phyloP scores from a whole-genome alignment of 164 flowering plant species.

The Akebia trifoliata region DNA sequence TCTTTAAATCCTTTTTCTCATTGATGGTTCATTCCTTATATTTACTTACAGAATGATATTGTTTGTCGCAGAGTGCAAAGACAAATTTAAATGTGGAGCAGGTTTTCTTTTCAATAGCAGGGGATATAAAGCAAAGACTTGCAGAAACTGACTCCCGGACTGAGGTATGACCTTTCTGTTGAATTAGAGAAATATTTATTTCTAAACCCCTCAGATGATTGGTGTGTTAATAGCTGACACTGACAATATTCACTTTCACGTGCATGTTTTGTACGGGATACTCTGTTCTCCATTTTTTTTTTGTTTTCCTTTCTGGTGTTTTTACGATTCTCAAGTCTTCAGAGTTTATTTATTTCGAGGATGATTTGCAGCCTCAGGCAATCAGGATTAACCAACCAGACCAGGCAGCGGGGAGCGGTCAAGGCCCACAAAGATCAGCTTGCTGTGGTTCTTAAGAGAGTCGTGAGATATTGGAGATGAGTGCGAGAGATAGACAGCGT shows the following conservation, averaged over 20 bases:
- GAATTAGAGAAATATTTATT: not conserved
- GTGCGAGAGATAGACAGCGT: not conserved
- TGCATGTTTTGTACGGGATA: too few relatives aligned
- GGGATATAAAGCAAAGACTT: constrained; percentile 78
- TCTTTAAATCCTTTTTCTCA: not conserved
- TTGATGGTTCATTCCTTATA: not conserved
- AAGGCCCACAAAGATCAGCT: constrained; percentile 53
- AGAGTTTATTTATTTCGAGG: constrained; percentile 1
- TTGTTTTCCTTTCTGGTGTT: not conserved
- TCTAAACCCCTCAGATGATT: too few relatives aligned
- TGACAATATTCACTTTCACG: too few relatives aligned
- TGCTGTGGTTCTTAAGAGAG: constrained; percentile 62
- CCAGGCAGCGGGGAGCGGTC: constrained; percentile 42
- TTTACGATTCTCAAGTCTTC: not conserved
- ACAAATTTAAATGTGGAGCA: constrained; percentile 75
- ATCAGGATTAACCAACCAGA: constrained; percentile 61
- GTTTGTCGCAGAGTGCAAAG: constrained; percentile 63
- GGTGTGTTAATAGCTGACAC: too few relatives aligned
- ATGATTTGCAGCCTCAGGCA: constrained; percentile 53
- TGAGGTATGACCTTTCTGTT: constrained; percentile 35
- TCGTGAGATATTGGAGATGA: not conserved
- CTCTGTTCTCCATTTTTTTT: too few relatives aligned
- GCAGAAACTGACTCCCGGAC: constrained; percentile 56
- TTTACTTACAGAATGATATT: constrained; percentile 7
- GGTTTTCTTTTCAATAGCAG: constrained; percentile 82